Evolutionary conservation across 116 monocot species (phyloP).

Genomic region (Dioscorea cayenensis): DNA sequence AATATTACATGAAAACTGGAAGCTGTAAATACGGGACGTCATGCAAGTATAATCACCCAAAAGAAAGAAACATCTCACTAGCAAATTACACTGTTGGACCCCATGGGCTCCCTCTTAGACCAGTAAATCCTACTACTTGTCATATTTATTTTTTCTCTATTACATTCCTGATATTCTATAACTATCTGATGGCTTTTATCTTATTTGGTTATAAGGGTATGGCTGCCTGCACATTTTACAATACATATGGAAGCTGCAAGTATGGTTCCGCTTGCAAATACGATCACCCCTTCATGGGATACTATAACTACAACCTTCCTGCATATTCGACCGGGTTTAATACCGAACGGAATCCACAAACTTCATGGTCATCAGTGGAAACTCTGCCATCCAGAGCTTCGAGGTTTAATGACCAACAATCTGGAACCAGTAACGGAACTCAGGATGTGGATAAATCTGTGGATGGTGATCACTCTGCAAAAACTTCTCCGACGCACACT

Average conservation of each 20-base stretch:
- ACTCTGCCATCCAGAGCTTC: slow-evolving; percentile 9
- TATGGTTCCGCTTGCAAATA: slow-evolving; percentile 79
- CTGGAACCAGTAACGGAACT: slow-evolving; percentile 9
- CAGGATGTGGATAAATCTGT: slow-evolving; percentile 2
- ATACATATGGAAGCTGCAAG: slow-evolving; percentile 55
- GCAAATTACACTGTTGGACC: slow-evolving; percentile 39
- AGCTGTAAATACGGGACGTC: slow-evolving; percentile 72
- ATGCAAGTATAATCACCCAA: slow-evolving; percentile 89
- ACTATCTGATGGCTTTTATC: not conserved
- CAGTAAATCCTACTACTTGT: slow-evolving; percentile 32
- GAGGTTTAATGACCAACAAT: slow-evolving; percentile 5
- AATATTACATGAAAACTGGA: slow-evolving; percentile 75
- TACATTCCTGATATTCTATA: not conserved
- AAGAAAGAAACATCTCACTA: slow-evolving; percentile 33
- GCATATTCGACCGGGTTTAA: slow-evolving; percentile 22
- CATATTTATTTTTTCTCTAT: not conserved
- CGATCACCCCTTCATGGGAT: slow-evolving; percentile 62
- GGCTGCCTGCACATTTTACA: slow-evolving; percentile 51
- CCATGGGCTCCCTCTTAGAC: slow-evolving; percentile 70
- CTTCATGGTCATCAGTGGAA: slow-evolving; percentile 14
- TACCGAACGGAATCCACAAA: slow-evolving; percentile 24
- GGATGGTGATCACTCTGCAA: slow-evolving; percentile 10
- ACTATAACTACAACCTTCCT: slow-evolving; percentile 45
- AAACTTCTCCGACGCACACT: slow-evolving; percentile 18
- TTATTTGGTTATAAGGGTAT: slow-evolving; percentile 40